Base-by-base conservation (phyloP, 116 monocot species). In the Thalassia testudinum region DNA sequence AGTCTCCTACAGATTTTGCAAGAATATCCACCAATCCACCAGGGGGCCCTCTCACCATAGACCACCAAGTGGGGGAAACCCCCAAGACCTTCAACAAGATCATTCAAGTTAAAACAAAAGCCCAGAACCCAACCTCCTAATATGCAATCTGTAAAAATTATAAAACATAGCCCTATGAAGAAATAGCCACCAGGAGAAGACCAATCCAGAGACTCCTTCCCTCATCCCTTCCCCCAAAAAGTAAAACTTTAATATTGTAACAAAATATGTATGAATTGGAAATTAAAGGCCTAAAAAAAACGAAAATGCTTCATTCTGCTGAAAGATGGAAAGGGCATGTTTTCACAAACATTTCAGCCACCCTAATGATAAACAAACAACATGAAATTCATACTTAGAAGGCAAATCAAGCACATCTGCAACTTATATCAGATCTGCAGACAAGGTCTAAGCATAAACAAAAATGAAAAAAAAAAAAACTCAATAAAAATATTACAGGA, bases 71-170 rank as follows among this genome's bases (percentile, higher is more conserved):
- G 77, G 75, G 82, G 78, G 23, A 78, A 73, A 87, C 72, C 52
- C 85, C 82, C 66, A 72, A 67, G 84, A 89, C 93, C 93, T 93
- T 93, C 93, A 93, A 93, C 73, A 91, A 91, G 78, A 85, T 82
- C 70, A 81, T 82, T 72, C 62, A 68, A 76, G 89, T 97, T 85
- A 97, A 82, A 73, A 78, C 76, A 20, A 45, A 15, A 45, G 45
- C 45, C 45, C 15, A 45, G 15, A 16, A 7, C 15, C 45, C 15
- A 13, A 20, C 19, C 45, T n/a, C 18, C 45, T 45, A n/a, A 16
- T 5, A 45, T 20, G 19, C 4, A 45, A 20, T 20, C 15, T n/a
- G 4, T 20, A 45, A 5, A 20, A 45, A n/a, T 45, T 7, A 20
- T n/a, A 45, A 16, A 15, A 16, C 18, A 45, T n/a, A 45, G 45